phyloP scores from a whole-genome alignment of 164 flowering plant genomes.

The Malania oleifera region DNA sequence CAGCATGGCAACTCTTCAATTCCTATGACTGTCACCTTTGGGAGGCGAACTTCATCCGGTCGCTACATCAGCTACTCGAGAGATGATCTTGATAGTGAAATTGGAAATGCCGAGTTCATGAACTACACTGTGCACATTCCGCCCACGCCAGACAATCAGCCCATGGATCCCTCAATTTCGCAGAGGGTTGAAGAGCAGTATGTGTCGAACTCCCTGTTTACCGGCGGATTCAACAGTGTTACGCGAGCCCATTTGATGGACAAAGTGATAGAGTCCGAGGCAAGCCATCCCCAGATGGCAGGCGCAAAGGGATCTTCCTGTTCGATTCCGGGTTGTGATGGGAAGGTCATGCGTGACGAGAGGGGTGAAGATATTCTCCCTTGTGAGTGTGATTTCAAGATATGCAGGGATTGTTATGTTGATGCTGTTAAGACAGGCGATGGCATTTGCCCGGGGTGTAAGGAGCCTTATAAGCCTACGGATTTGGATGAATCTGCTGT shows the following conservation, averaged over 20 bases:
- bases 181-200: constrained; percentile 65
- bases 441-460: constrained; percentile 56
- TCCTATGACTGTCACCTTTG: constrained; percentile 36
- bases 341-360: constrained; percentile 58
- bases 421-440: constrained; percentile 47
- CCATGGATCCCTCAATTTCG: constrained; percentile 47
- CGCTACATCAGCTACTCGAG: constrained; percentile 47
- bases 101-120: constrained; percentile 32
- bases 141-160: constrained; percentile 42
- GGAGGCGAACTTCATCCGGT: constrained; percentile 51
- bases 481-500: constrained; percentile 34
- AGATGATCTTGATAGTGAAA: constrained; percentile 58
- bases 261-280: constrained; percentile 55
- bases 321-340: constrained; percentile 46
- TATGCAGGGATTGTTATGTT: constrained; percentile 54
- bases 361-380: constrained; percentile 55
- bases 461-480: constrained; percentile 39
- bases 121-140: constrained; percentile 32
- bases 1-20: constrained; percentile 8
- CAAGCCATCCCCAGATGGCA: constrained; percentile 69
- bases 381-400: constrained; percentile 63
- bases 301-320: constrained; percentile 62
- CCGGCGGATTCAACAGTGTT: constrained; percentile 60
- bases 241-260: constrained; percentile 70
- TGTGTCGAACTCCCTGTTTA: constrained; percentile 58